Percentiles rank a stretch among this genome's conserved stretches.
Evolutionary conservation across 31 red algal species (phyloP).

Genomic region (Asparagopsis taxiformis): DNA sequence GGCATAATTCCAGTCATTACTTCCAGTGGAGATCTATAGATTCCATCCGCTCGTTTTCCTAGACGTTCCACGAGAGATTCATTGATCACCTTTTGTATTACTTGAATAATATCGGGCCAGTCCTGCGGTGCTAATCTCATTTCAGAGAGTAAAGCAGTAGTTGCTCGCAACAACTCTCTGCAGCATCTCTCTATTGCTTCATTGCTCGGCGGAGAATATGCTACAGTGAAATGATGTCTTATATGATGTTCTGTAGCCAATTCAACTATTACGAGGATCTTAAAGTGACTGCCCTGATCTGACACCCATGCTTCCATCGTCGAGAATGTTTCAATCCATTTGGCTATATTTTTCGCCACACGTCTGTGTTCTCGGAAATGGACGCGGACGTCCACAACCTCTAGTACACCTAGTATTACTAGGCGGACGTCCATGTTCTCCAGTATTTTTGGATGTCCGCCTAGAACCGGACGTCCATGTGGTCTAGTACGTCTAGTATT

Average conservation of each 20-base stretch:
- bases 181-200: not conserved
- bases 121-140: not conserved
- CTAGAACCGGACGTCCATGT: too few species aligned
- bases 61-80: too few species aligned
- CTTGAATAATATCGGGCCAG: too few species aligned
- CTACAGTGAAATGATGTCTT: not conserved
- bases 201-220: too few species aligned
- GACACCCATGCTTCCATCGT: conserved; percentile 28
- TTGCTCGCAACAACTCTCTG: not conserved
- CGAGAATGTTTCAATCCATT: conserved; percentile 5
- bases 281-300: conserved; percentile 33
- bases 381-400: too few species aligned
- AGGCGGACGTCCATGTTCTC: too few species aligned
- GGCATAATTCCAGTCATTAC: not conserved
- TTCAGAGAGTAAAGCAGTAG: not conserved
- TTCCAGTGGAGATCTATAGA: not conserved
- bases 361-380: too few species aligned
- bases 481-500: too few species aligned
- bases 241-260: not conserved
- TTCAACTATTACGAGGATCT: not conserved
- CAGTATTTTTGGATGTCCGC: too few species aligned
- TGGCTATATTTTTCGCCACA: not conserved
- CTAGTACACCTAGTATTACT: too few species aligned
- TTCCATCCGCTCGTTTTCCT: not conserved
- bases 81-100: not conserved